These are phyloP conservation scores for Pleurotus tuoliensis DNA, from an alignment of 768 basidiomycete species.

Conservation along the genomic window DNA sequence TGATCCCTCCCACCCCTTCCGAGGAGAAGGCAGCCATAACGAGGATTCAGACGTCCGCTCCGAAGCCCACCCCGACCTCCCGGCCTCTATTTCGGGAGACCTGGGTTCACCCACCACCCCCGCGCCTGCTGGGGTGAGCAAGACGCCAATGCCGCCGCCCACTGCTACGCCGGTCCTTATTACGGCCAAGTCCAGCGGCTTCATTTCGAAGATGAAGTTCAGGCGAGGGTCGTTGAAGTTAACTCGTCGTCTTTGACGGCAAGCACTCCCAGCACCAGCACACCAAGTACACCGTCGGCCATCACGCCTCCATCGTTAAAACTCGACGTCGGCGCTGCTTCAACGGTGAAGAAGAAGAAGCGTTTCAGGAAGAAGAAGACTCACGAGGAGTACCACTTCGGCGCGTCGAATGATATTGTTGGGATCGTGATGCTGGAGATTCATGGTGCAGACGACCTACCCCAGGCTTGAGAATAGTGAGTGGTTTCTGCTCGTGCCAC, in stretches of 20 bases:
- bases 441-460: constrained; percentile 21
- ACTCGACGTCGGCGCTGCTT: background rate
- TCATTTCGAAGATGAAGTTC: constrained; percentile 10
- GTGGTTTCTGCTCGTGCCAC: constrained; percentile 24
- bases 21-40: background rate
- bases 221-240: background rate
- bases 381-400: too few species aligned
- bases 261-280: background rate
- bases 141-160: constrained; percentile 2
- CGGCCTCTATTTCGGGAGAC: constrained; percentile 1
- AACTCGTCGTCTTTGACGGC: background rate
- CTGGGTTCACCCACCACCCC: background rate
- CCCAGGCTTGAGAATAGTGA: constrained; percentile 81
- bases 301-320: background rate
- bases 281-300: background rate
- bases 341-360: constrained; percentile 9
- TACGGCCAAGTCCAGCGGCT: background rate
- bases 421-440: too few species aligned
- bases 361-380: constrained; percentile 16
- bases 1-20: background rate
- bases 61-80: constrained; percentile 6
- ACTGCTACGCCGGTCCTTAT: background rate
- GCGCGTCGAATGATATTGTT: too few species aligned
- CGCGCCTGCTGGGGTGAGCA: background rate
- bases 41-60: background rate